Base-by-base conservation (phyloP, 495 filamentous ascomycete genomes). In the Viridothelium virens region DNA sequence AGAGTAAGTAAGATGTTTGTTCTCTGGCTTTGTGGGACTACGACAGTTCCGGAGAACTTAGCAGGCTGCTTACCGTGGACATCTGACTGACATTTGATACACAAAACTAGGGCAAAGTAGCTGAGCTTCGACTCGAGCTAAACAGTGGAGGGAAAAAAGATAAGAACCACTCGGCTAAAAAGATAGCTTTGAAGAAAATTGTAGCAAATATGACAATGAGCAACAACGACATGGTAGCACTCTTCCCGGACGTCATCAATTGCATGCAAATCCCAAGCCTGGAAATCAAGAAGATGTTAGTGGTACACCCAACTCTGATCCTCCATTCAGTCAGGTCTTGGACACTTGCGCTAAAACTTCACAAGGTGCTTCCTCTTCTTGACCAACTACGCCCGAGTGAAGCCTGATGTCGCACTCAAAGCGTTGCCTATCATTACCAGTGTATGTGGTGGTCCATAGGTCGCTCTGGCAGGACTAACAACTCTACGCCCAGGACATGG, bases 191-290 rank as follows among this genome's bases (percentile, higher is more conserved):
- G 63, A 99, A 99, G 86, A 97, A 97, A 83, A 97, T 99, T 70
- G 94, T 99, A 73, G 94, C 94, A 70, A 99, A 97, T 74, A 97
- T 99, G 94, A 97, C 94, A 65, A 97, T 97, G 94, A 96, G 91
- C 84, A 99, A 97, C 77, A 99, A 99, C 72, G 94, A 99, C 77
- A 99, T 99, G 94, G 89, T 97, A 63, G 91, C 89, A 33, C 79
- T 99, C 66, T 99, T 99, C 70, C 92, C 95, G 34, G 94, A 99
- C 76, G 87, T 99, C 46, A 87, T 97, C 70, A 86, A 80, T 62
- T 96, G 92, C 80, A 99, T 99, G 94, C 86, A 88, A 66, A 89
- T 97, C 65, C 88, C 88, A 56, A 92, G 88, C 70, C 79, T 97
- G 74, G 94, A 99, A 81, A 97, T 99, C 78, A 99, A 99, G 85